Percentiles rank a stretch among this genome's conserved stretches.
Conservation (phyloP, 2,329 filamentous ascomycete species). For the Pseudofabraea citricarpa region DNA sequence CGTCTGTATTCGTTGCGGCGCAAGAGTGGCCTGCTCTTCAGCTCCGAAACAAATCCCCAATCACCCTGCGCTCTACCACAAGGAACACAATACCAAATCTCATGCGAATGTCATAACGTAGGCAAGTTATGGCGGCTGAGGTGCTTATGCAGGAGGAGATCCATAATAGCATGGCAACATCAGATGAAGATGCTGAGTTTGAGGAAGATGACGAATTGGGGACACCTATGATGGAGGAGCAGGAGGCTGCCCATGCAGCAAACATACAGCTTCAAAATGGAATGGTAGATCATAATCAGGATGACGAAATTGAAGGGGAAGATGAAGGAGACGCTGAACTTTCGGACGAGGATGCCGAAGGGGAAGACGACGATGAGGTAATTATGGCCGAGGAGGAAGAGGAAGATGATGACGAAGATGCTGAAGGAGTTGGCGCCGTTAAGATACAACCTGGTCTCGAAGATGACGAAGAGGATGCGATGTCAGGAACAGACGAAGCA, state of each 20-base stretch:
- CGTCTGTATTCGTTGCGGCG: no score
- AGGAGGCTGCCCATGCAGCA: constrained; percentile 26
- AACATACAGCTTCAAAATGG: constrained; percentile 29
- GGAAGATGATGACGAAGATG: constrained; percentile 29
- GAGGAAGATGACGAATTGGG: constrained; percentile 28
- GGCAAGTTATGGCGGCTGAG: constrained; percentile 23
- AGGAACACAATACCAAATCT: no score
- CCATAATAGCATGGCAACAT: constrained; percentile 27
- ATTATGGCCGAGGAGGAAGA: constrained; percentile 32
- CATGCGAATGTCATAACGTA: constrained; percentile 16
- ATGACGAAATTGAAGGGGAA: constrained; percentile 13
- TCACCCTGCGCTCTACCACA: no score
- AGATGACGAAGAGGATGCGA: constrained; percentile 36
- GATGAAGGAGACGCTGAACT: constrained; percentile 25
- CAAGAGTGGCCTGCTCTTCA: no score
- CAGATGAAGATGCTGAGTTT: constrained; percentile 29
- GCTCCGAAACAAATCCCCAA: no score
- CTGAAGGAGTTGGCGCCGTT: constrained; percentile 35
- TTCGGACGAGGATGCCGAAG: constrained; percentile 27
- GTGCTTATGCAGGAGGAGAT: constrained; percentile 26
- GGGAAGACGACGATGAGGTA: constrained; percentile 32
- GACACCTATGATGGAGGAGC: constrained; percentile 20
- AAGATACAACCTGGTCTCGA: constrained; percentile 34
- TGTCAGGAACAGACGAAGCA: constrained; percentile 20
- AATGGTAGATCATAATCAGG: constrained; percentile 14